Evolutionary conservation across 2,329 filamentous ascomycete species (phyloP), one percentile per base, ranked within the genome.

Genomic region (Colletotrichum horii): DNA sequence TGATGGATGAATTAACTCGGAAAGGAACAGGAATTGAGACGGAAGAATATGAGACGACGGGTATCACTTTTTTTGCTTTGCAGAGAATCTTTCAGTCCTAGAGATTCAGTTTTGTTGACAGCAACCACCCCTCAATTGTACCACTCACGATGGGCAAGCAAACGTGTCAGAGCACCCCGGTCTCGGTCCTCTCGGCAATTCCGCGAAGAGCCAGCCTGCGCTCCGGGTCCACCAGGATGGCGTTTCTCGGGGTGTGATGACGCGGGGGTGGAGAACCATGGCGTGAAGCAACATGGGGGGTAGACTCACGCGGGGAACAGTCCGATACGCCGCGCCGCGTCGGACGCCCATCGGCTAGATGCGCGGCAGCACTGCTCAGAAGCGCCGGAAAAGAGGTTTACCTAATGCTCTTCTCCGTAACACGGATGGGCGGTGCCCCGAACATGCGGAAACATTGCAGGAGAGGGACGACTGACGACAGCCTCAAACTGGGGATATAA

Each of bases 141-240:
- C 43, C 65, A 32, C 71, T 48, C 16, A 36, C 61, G 28, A 32
- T 36, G 64, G 60, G 67, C 43, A 8, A 52, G n/a, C 43, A 70
- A 32, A 70, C 61, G 36, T 76, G 64, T 66, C 64, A 76, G 58
- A 52, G 26, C 34, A 24, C 38, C 36, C 64, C 73, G 73, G 70
- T 75, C 73, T 75, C 73, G 73, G 64, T 73, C 38, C 26, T 62
- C 70, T 75, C 73, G 69, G 73, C 69, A 75, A 73, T 66, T 38
- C 28, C 62, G 62, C 64, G 64, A 67, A 52, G 43, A 52, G 30
- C 43, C 26, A 60, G 22, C 0, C n/a, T 43, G 55, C 48, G 32
- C 55, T 38, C 52, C 72, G 70, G 43, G 22, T 70, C 66, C 66
- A 65, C 61, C 62, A 65, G n/a, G 64, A 75, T 73, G 73, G 73